Conservation (phyloP, 2,329 filamentous ascomycete genomes). For the Didymella glomerata region DNA sequence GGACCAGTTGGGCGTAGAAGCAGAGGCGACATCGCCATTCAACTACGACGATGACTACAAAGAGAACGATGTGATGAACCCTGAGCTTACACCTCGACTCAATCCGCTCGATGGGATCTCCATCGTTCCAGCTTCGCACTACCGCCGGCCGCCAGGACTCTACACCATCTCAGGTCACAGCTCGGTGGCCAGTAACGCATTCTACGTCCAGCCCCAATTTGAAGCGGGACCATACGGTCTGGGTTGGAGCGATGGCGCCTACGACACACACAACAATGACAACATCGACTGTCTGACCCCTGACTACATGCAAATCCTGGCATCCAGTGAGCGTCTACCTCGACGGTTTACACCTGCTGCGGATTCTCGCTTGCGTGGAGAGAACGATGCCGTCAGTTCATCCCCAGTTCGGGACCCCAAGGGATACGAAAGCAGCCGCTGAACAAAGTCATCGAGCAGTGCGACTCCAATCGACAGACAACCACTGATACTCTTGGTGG, state of each 20-base stretch:
- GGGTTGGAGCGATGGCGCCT: conserved; percentile 19
- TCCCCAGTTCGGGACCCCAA: not conserved
- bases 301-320: conserved; percentile 21
- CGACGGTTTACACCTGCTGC: not conserved
- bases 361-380: not conserved
- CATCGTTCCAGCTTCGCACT: conserved; percentile 29
- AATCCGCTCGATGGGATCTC: conserved; percentile 19
- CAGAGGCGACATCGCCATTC: conserved; percentile 28
- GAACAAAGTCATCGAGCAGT: not conserved
- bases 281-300: not conserved
- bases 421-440: conserved; percentile 5
- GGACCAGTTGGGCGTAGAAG: conserved; percentile 30
- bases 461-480: not conserved
- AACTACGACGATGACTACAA: conserved; percentile 36
- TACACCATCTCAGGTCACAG: not conserved
- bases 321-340: conserved; percentile 19
- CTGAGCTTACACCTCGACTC: conserved; percentile 8
- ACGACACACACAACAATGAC: conserved; percentile 1
- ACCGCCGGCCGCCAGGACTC: conserved; percentile 7
- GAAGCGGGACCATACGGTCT: conserved; percentile 26
- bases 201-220: conserved; percentile 16
- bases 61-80: conserved; percentile 26
- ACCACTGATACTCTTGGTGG: not conserved
- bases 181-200: conserved; percentile 16
- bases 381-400: not conserved